Base-by-base conservation (phyloP, 805 yeast species). In the Candida stauntonica region DNA sequence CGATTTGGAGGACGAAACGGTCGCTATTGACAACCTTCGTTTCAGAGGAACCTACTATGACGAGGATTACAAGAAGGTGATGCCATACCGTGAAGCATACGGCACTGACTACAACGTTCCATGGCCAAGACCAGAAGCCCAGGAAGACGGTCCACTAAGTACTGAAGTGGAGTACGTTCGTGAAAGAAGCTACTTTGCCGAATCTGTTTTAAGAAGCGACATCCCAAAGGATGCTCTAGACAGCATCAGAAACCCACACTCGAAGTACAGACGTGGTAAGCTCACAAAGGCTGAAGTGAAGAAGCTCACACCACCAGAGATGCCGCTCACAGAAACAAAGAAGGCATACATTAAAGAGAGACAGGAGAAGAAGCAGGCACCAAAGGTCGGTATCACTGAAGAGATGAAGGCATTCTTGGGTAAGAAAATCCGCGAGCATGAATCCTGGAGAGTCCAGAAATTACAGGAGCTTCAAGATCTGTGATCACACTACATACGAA, bases 61-160 rank as follows among this genome's bases (percentile, higher is more conserved):
- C 55, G 76, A 75, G 31, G 76, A 81, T 48, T 79, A 81, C 61
- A 81, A 80, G 57, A 70, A 70, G 52, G 74, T 81, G 71, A 63
- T 86, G 67, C 95, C 95, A 21, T 76, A 75, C 42, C 77, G 98
- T 61, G 75, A 77, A 50, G 86, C 89, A 18, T 74, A 73, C 46
- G 79, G 84, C 49, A 76, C 73, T 29, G 73, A 77, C 36, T 66
- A 86, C 37, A 75, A 79, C 17, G 79, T 89, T 35, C 97, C 97
- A 38, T 91, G 95, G 95, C 96, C 96, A 27, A 73, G 75, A 50
- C 89, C 93, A 2, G 77, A 70, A 24, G 58, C 59, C 17, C 47
- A 61, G 0, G 75, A 74, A 46, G 87, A 80, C 47, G 80, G 79
- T 35, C 63, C 57, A 21, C 66, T 75, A 46, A 75, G 80, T 4